phyloP scores from a whole-genome alignment of 768 basidiomycete species.

The Russula earlei region DNA sequence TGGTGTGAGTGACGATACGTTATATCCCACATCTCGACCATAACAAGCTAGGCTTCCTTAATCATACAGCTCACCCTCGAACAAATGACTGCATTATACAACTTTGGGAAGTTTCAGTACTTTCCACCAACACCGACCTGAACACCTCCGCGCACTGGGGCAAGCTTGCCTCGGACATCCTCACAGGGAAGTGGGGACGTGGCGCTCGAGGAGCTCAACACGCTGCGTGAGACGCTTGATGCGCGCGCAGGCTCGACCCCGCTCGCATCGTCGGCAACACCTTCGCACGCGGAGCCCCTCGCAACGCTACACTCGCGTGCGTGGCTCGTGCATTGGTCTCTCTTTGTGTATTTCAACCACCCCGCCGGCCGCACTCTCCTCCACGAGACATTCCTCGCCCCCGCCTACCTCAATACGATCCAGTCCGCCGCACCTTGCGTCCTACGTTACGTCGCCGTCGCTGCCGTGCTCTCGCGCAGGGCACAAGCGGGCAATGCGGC shows the following conservation, averaged over 20 bases:
- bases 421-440: slow-evolving; percentile 94
- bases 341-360: slow-evolving; percentile 98
- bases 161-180: slow-evolving; percentile 93
- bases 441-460: slow-evolving; percentile 86
- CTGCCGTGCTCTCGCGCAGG: slow-evolving; percentile 87
- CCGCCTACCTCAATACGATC: slow-evolving; percentile 96
- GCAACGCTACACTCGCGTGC: slow-evolving; percentile 88
- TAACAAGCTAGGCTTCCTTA: not conserved
- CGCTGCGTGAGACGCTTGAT: slow-evolving; percentile 88
- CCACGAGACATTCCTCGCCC: slow-evolving; percentile 93
- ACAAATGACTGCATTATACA: slow-evolving; percentile 92
- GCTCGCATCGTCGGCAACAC: slow-evolving; percentile 24
- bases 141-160: slow-evolving; percentile 98
- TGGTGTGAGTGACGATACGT: slow-evolving; percentile 41
- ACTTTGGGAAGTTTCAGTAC: slow-evolving; percentile 97
- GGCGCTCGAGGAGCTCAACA: slow-evolving; percentile 92
- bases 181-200: slow-evolving; percentile 91
- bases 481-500: slow-evolving; percentile 38
- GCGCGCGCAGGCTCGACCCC: slow-evolving; percentile 48
- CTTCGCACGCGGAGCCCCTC: slow-evolving; percentile 58
- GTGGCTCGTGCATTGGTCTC: slow-evolving; percentile 95
- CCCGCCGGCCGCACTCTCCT: slow-evolving; percentile 83
- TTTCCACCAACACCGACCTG: slow-evolving; percentile 88
- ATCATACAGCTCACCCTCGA: slow-evolving; percentile 79
- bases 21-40: slow-evolving; percentile 1